Conservation (phyloP, 1,284 basidiomycete species). For the Mycosarcoma mackinlayi region DNA sequence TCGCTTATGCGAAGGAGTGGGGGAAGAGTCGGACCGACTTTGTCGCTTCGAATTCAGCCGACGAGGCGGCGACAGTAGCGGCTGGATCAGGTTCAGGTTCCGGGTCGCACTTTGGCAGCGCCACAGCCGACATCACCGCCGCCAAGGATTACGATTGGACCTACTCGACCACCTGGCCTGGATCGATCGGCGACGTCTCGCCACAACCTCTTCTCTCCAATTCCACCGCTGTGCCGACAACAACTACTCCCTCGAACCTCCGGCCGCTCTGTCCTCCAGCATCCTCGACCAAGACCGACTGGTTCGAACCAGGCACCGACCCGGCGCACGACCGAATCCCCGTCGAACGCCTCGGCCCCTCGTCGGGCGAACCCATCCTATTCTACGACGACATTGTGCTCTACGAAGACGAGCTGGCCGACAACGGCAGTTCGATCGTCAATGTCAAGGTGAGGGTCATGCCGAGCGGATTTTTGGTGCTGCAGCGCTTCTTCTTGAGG, state of each 20-base stretch:
- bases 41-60: background rate
- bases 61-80: background rate
- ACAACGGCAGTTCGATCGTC: slow-evolving; percentile 65
- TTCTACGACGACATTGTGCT: slow-evolving; percentile 68
- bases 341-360: slow-evolving; percentile 59
- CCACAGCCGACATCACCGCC: slow-evolving; percentile 44
- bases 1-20: slow-evolving; percentile 94
- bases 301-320: slow-evolving; percentile 51
- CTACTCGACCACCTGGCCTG: slow-evolving; percentile 88
- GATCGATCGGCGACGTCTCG: slow-evolving; percentile 70
- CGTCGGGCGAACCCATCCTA: slow-evolving; percentile 63
- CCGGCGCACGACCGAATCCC: slow-evolving; percentile 63
- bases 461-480: slow-evolving; percentile 93
- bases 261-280: background rate
- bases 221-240: background rate
- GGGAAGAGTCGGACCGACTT: slow-evolving; percentile 79
- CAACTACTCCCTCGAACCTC: background rate
- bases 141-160: slow-evolving; percentile 87
- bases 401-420: slow-evolving; percentile 67
- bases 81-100: background rate
- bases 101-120: slow-evolving; percentile 46
- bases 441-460: slow-evolving; percentile 78
- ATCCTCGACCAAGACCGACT: background rate
- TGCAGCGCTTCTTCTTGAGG: slow-evolving; percentile 89
- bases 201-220: slow-evolving; percentile 23